These are phyloP conservation scores for Somion occarium DNA, from an alignment of 1,284 basidiomycete species.

Conservation along the genomic window DNA sequence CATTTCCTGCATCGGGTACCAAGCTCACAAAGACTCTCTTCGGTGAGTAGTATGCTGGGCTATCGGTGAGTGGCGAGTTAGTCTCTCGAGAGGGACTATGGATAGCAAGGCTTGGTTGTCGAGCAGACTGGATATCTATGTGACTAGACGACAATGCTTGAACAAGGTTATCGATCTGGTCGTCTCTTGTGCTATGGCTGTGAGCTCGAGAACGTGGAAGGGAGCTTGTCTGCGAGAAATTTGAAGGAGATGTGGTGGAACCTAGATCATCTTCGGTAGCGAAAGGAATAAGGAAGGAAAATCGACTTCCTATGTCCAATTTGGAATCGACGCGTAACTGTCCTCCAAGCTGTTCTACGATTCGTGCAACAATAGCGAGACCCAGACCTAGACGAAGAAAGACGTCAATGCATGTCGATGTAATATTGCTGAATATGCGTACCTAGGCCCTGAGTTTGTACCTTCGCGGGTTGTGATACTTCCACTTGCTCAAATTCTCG, in stretches of 20 bases:
- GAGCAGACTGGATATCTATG: background rate
- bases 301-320: slow-evolving; percentile 64
- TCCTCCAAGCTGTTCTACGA: slow-evolving; percentile 77
- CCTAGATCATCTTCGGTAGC: slow-evolving; percentile 28
- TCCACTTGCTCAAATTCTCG: slow-evolving; percentile 86
- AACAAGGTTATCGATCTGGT: slow-evolving; percentile 64
- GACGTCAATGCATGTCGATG: background rate
- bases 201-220: slow-evolving; percentile 14
- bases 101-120: background rate
- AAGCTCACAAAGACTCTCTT: background rate
- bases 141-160: slow-evolving; percentile 43
- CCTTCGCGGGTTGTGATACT: slow-evolving; percentile 4
- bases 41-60: background rate
- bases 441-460: slow-evolving; percentile 47
- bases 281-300: slow-evolving; percentile 70
- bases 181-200: slow-evolving; percentile 13
- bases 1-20: background rate
- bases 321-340: slow-evolving; percentile 79
- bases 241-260: slow-evolving; percentile 3
- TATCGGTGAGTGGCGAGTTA: background rate
- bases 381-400: slow-evolving; percentile 52
- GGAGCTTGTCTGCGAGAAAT: slow-evolving; percentile 12
- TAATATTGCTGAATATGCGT: slow-evolving; percentile 6
- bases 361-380: slow-evolving; percentile 78
- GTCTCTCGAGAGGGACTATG: background rate